Base-by-base conservation (phyloP, 2,329 filamentous ascomycete species). In the Botrytis cinerea region DNA sequence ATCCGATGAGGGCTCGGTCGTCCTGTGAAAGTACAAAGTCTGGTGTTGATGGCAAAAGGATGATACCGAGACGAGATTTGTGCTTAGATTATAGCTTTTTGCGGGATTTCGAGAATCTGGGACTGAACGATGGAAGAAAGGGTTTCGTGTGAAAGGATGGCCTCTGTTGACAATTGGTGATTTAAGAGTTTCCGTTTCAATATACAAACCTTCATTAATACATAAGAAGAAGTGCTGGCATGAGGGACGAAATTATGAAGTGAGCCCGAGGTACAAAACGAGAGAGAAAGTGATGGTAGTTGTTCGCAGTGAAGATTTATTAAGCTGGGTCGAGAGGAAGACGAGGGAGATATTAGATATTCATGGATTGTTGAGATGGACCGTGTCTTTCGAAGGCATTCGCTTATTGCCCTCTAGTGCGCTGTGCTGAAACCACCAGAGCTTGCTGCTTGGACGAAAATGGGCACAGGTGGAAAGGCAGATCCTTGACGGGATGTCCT, bases 1-100 rank as follows among this genome's bases (percentile, higher is more conserved):
- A 74, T 72, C 78, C 78, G 78, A 80, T 77, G 74, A 68, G 75
- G 77, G 75, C 76, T 79, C 71, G 76, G 77, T 79, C 76, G 75
- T 75, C 79, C 77, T 77, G 78, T 80, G 78, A 76, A 28, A 74
- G 75, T 71, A 77, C 74, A 73, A 70, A 66, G 45, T 66, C 60
- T 75, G 28, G 28, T 28, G 75, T 77, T 74, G 74, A 70, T n/a
- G 57, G 59, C 46, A 32, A 46, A 69, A 59, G 61, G 66, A 60
- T 59, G 59, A 59, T n/a, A 60, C 61, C 20, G 68, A 54, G 71
- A 69, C 63, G 71, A 69, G 73, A 57, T 14, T 73, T 62, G 71
- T 70, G 57, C 66, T 70, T 62, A 45, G n/a, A 73, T 70, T 73
- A 73, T 38, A 60, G 51, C 71, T 61, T 54, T 54, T 54, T 67